phyloP scores from a whole-genome alignment of 2,329 filamentous ascomycete genomes.

The Aspergillus hiratsukae region DNA sequence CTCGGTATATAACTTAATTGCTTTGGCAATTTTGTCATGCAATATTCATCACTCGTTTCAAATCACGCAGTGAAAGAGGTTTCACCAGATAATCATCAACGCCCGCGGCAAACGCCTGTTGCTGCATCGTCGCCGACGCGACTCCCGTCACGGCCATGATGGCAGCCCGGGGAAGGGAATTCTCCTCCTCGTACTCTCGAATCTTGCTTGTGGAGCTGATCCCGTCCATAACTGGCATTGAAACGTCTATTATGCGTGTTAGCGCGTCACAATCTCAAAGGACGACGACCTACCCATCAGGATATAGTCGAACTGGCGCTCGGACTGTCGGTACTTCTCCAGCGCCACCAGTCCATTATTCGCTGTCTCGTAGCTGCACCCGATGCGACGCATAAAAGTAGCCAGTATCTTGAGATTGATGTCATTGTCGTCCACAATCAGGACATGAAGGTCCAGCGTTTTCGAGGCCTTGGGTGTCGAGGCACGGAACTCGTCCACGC shows the following conservation, averaged over 20 bases:
- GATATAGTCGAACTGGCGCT: constrained; percentile 32
- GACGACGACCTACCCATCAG: constrained; percentile 26
- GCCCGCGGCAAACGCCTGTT: constrained; percentile 27
- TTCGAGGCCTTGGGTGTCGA: constrained; percentile 1
- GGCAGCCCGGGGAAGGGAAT: constrained; percentile 15
- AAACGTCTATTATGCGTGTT: constrained; percentile 34
- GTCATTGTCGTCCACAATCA: constrained; percentile 42
- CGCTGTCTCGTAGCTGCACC: constrained; percentile 33
- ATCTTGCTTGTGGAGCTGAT: constrained; percentile 41
- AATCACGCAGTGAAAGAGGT: constrained; percentile 26
- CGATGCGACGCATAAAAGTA: constrained; percentile 37
- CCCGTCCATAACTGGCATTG: constrained; percentile 44
- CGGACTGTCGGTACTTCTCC: constrained; percentile 27
- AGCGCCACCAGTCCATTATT: constrained; percentile 37
- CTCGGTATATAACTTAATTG: neutral
- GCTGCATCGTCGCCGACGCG: constrained; percentile 28
- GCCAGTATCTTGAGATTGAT: constrained; percentile 39
- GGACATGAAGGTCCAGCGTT: constrained; percentile 18
- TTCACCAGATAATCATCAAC: constrained; percentile 31
- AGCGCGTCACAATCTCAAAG: neutral
- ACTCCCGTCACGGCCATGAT: constrained; percentile 32
- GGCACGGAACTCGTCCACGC: constrained; percentile 8
- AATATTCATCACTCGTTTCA: constrained; percentile 28
- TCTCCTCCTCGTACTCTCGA: constrained; percentile 30
- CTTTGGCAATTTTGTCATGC: constrained; percentile 9